Conservation (phyloP, 371 early-diverging fungal species). For the Syncephalastrum monosporum region DNA sequence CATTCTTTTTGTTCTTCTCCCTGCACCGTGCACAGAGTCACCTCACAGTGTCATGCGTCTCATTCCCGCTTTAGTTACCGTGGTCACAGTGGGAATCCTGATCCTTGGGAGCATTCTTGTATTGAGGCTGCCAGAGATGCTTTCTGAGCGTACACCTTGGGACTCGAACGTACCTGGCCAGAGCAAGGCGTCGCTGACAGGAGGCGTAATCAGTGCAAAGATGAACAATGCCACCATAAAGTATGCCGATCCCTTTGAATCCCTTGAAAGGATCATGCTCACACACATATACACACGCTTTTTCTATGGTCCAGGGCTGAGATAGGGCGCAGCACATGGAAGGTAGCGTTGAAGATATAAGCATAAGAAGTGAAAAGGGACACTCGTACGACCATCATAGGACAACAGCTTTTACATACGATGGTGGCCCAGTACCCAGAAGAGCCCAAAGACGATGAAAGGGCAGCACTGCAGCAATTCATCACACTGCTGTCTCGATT, state of each 20-base stretch:
- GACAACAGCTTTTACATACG: slow-evolving; percentile 83
- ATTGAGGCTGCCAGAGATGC: no score
- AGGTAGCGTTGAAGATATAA: slow-evolving; percentile 28
- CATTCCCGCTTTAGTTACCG: no score
- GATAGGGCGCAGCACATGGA: slow-evolving; percentile 83
- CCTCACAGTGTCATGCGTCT: no score
- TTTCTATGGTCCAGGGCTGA: slow-evolving; percentile 60
- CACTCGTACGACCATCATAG: background rate
- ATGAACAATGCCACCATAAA: slow-evolving; percentile 82
- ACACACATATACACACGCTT: background rate
- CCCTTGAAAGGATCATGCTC: background rate
- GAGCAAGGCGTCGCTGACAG: slow-evolving; percentile 11
- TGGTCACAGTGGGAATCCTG: no score
- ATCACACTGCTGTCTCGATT: slow-evolving; percentile 83
- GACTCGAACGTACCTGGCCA: no score
- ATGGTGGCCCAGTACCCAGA: slow-evolving; percentile 95
- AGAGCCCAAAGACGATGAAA: slow-evolving; percentile 79
- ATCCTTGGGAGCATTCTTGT: no score
- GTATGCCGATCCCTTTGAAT: slow-evolving; percentile 31
- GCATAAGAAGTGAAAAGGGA: background rate
- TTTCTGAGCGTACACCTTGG: no score
- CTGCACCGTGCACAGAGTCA: no score
- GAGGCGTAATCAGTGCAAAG: slow-evolving; percentile 71
- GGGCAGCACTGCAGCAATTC: slow-evolving; percentile 77
- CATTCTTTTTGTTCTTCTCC: no score